phyloP scores from a whole-genome alignment of 805 yeast genomes.

The Suhomyces vadensis region DNA sequence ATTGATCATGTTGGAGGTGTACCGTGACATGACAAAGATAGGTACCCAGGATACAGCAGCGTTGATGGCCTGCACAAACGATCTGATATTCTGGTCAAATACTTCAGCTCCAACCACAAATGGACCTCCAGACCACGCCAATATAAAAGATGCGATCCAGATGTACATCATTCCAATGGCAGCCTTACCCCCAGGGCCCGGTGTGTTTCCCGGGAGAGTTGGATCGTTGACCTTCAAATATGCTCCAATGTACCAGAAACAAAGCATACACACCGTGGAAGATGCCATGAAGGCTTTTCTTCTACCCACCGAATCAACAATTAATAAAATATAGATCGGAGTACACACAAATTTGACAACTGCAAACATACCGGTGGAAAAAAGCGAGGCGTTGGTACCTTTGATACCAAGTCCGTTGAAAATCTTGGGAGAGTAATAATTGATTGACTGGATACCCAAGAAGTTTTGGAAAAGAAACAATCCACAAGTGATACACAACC shows the following conservation, averaged over 20 bases:
- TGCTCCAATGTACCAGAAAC: slow-evolving; percentile 43
- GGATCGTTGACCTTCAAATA: slow-evolving; percentile 38
- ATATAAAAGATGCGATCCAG: slow-evolving; percentile 42
- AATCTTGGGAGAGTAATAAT: slow-evolving; percentile 40
- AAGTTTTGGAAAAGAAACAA: slow-evolving; percentile 40
- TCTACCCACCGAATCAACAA: slow-evolving; percentile 39
- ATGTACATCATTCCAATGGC: slow-evolving; percentile 44
- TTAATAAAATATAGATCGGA: slow-evolving; percentile 32
- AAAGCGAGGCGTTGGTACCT: slow-evolving; percentile 38
- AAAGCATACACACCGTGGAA: slow-evolving; percentile 33
- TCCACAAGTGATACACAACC: slow-evolving; percentile 34
- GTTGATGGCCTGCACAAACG: slow-evolving; percentile 41
- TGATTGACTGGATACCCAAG: slow-evolving; percentile 41
- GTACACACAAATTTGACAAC: slow-evolving; percentile 40
- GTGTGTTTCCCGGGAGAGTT: slow-evolving; percentile 28
- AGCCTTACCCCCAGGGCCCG: slow-evolving; percentile 42
- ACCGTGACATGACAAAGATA: slow-evolving; percentile 38
- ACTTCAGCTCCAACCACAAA: slow-evolving; percentile 42
- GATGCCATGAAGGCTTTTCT: slow-evolving; percentile 38
- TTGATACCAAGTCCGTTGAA: slow-evolving; percentile 37
- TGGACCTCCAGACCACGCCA: slow-evolving; percentile 45
- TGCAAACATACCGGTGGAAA: slow-evolving; percentile 43
- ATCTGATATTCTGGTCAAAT: slow-evolving; percentile 41
- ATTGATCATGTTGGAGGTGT: slow-evolving; percentile 35
- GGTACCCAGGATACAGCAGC: slow-evolving; percentile 44